These are phyloP conservation scores for Euphorbia lathyris DNA, from an alignment of 345 rosid genomes.

Conservation along the genomic window DNA sequence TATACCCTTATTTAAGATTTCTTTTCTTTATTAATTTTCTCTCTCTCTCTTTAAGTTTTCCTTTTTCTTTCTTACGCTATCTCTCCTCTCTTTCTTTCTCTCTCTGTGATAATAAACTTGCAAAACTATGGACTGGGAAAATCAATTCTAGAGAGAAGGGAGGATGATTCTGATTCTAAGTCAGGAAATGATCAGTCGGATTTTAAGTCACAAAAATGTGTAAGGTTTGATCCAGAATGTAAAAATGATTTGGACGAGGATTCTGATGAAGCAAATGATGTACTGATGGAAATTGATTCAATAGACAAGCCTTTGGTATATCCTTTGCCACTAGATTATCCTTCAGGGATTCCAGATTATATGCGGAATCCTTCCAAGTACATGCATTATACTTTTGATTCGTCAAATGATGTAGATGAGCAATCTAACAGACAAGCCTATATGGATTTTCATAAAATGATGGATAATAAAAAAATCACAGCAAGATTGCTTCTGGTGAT, in stretches of 20 bases:
- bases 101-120: too few relatives aligned
- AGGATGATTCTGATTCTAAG: constrained; percentile 25
- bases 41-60: too few relatives aligned
- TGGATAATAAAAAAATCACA: constrained; percentile 5
- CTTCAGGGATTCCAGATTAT: constrained; percentile 31
- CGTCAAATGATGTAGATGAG: constrained; percentile 19
- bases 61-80: too few relatives aligned
- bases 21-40: too few relatives aligned
- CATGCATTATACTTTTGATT: constrained; percentile 20
- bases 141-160: constrained; percentile 74
- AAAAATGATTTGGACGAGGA: constrained; percentile 18
- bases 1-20: too few relatives aligned
- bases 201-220: constrained; percentile 20
- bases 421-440: constrained; percentile 23
- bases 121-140: too few relatives aligned
- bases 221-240: constrained; percentile 26
- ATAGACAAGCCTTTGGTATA: not conserved
- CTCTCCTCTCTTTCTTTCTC: too few relatives aligned
- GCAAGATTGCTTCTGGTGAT: constrained; percentile 15
- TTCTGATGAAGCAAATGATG: not conserved
- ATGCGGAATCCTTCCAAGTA: constrained; percentile 28
- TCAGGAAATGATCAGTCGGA: not conserved
- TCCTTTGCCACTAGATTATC: constrained; percentile 27
- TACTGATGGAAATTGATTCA: constrained; percentile 17
- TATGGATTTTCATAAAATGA: constrained; percentile 19